These are phyloP conservation scores for Maudiozyma bulderi DNA, from an alignment of 805 yeast species.

Conservation along the genomic window DNA sequence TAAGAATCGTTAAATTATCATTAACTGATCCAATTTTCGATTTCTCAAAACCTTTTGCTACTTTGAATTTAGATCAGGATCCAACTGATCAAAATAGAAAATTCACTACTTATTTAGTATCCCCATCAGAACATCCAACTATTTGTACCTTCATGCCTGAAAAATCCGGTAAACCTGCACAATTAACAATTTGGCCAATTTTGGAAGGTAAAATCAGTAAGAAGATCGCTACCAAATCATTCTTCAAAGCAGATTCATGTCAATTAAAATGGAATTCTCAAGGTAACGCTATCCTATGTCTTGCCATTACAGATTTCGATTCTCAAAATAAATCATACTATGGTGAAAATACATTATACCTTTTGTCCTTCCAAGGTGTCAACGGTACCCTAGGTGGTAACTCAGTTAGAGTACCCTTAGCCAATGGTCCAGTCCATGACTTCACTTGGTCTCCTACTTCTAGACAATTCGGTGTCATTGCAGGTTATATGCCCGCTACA, in stretches of 20 bases:
- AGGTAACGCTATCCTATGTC: constrained; percentile 89
- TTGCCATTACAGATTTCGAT: constrained; percentile 94
- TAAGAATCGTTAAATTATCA: constrained; percentile 34
- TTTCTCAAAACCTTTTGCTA: constrained; percentile 47
- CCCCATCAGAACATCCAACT: constrained; percentile 85
- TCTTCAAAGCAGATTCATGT: constrained; percentile 93
- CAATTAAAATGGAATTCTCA: constrained; percentile 85
- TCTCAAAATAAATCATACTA: constrained; percentile 87
- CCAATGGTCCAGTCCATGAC: constrained; percentile 94
- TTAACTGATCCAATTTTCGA: constrained; percentile 30
- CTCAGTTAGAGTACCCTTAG: constrained; percentile 78
- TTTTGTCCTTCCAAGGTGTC: constrained; percentile 40
- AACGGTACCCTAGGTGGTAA: constrained; percentile 83
- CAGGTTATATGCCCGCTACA: constrained; percentile 96
- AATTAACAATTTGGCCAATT: constrained; percentile 59
- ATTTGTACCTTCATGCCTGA: constrained; percentile 89
- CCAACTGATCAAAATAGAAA: constrained; percentile 28
- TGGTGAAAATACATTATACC: constrained; percentile 88
- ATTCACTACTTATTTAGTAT: constrained; percentile 43
- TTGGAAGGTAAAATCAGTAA: constrained; percentile 36
- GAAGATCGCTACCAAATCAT: constrained; percentile 76
- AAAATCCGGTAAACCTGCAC: constrained; percentile 79
- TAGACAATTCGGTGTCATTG: constrained; percentile 92
- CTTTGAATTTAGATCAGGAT: constrained; percentile 32
- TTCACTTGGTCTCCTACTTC: constrained; percentile 95